Percentiles rank a stretch among this genome's conserved stretches.
phyloP scores from a whole-genome alignment of 345 rosid genomes.

The Cochlearia excelsa region DNA sequence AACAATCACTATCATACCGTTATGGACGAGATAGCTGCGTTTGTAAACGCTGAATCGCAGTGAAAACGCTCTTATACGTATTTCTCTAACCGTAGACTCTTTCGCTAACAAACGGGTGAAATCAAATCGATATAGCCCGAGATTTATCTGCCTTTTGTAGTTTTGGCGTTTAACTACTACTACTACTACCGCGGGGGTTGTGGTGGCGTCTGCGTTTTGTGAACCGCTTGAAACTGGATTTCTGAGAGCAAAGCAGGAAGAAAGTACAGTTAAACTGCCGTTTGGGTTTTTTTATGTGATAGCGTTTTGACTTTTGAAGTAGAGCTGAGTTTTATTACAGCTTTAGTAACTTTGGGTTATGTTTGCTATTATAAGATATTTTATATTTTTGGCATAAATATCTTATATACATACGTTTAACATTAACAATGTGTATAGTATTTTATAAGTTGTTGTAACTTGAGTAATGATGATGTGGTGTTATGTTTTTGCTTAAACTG shows the following conservation, averaged over 20 bases:
- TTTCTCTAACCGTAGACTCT: neutral
- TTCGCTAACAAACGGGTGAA: slow-evolving; percentile 29
- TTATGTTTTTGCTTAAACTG: slow-evolving; percentile 13
- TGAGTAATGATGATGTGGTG: slow-evolving; percentile 10
- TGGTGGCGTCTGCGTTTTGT: slow-evolving; percentile 28
- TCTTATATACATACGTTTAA: neutral
- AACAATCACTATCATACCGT: slow-evolving; percentile 69
- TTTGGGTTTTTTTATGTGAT: slow-evolving; percentile 24
- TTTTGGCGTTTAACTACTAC: slow-evolving; percentile 21
- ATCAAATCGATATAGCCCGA: neutral
- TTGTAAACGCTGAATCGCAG: slow-evolving; percentile 43
- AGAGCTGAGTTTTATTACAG: slow-evolving; percentile 21
- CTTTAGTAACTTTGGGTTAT: slow-evolving; percentile 17
- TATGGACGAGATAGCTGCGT: slow-evolving; percentile 71
- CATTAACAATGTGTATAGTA: slow-evolving; percentile 7
- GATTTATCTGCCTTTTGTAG: neutral
- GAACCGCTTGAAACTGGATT: slow-evolving; percentile 22
- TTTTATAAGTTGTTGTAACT: slow-evolving; percentile 13
- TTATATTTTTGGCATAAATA: slow-evolving; percentile 2
- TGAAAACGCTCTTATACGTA: slow-evolving; percentile 5
- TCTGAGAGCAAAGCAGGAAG: slow-evolving; percentile 31
- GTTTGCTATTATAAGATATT: slow-evolving; percentile 21
- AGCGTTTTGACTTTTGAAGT: slow-evolving; percentile 18
- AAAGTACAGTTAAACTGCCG: slow-evolving; percentile 21
- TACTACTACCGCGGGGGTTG: slow-evolving; percentile 6